These are phyloP conservation scores for Pestalotiopsis sp. DNA, from an alignment of 2,329 filamentous ascomycete genomes.

Conservation along the genomic window DNA sequence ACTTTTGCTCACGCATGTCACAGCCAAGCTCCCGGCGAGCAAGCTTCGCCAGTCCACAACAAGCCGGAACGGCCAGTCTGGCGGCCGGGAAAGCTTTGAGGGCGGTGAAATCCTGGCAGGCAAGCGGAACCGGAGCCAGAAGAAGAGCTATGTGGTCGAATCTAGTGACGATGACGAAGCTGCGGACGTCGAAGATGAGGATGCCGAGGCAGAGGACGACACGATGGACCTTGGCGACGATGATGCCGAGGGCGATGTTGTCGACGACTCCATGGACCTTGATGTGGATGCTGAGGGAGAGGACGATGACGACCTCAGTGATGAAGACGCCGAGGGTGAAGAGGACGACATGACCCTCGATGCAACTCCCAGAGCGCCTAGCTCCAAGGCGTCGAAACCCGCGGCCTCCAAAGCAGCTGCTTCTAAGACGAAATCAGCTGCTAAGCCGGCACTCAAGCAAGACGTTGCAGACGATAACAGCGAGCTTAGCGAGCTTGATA, in stretches of 20 bases:
- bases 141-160: slow-evolving; percentile 64
- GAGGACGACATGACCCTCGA: slow-evolving; percentile 51
- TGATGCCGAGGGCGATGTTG: slow-evolving; percentile 35
- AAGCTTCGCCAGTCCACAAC: slow-evolving; percentile 55
- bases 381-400: slow-evolving; percentile 54
- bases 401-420: slow-evolving; percentile 25
- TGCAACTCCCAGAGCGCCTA: slow-evolving; percentile 37
- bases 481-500: slow-evolving; percentile 58
- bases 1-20: slow-evolving; percentile 50
- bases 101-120: slow-evolving; percentile 51
- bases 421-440: slow-evolving; percentile 27
- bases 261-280: slow-evolving; percentile 40
- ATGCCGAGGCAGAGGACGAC: slow-evolving; percentile 39
- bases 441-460: slow-evolving; percentile 33
- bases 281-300: slow-evolving; percentile 44
- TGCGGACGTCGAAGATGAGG: slow-evolving; percentile 43
- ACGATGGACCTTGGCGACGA: slow-evolving; percentile 31
- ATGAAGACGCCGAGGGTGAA: slow-evolving; percentile 52
- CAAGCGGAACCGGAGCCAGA: slow-evolving; percentile 56
- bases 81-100: slow-evolving; percentile 40
- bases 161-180: slow-evolving; percentile 44
- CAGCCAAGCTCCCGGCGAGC: slow-evolving; percentile 54
- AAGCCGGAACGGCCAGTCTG: slow-evolving; percentile 35
- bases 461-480: slow-evolving; percentile 40
- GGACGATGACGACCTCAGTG: slow-evolving; percentile 32